Percentiles rank a stretch among this genome's conserved stretches.
Conservation (phyloP, 306 rosid genomes). For the Mimosa pudica region DNA sequence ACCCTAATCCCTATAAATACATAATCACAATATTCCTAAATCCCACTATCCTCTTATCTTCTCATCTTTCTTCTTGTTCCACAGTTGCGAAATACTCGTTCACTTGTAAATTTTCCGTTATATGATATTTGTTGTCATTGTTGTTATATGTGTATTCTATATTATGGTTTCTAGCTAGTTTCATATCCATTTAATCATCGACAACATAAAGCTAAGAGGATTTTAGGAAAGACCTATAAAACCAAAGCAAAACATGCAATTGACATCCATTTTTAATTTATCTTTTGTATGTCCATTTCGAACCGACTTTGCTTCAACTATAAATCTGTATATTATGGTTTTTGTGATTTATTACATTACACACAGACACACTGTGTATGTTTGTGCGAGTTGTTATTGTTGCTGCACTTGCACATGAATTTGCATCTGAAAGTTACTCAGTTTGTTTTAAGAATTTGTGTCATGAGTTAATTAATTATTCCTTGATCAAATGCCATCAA, state of each 20-base stretch:
- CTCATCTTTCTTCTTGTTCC: neutral
- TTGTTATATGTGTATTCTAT: neutral
- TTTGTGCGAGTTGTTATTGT: neutral
- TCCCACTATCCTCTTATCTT: constrained; percentile 20
- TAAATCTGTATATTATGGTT: neutral
- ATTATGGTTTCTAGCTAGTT: neutral
- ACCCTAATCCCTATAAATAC: constrained; percentile 16
- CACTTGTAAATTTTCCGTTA: neutral
- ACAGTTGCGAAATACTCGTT: neutral
- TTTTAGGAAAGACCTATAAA: constrained; percentile 15
- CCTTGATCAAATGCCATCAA: constrained; percentile 30
- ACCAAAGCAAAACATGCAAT: constrained; percentile 1
- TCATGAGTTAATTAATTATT: constrained; percentile 35
- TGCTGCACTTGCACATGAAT: constrained; percentile 38
- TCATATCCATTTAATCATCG: neutral
- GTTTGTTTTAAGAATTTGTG: neutral
- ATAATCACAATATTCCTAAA: constrained; percentile 55
- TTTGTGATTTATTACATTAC: neutral
- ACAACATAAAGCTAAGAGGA: neutral
- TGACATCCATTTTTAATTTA: neutral
- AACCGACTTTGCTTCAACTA: neutral
- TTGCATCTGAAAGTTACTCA: constrained; percentile 39
- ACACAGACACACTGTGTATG: neutral
- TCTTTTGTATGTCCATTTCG: constrained; percentile 33
- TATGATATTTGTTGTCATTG: neutral